These are phyloP conservation scores for Neonectria hederae DNA, from an alignment of 2,329 filamentous ascomycete genomes.

Conservation along the genomic window DNA sequence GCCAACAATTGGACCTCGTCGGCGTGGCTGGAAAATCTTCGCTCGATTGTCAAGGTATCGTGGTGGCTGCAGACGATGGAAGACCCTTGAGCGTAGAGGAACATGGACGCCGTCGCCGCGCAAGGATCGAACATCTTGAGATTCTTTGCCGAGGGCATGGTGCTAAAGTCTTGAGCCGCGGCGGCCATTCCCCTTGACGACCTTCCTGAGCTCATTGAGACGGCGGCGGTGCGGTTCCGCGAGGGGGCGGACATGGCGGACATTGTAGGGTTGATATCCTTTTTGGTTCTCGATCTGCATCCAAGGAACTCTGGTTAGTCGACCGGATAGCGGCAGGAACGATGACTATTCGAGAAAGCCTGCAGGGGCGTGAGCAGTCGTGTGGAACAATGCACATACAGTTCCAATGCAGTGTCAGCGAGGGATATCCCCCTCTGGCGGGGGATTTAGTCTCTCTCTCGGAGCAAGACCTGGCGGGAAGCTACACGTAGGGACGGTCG, in stretches of 20 bases:
- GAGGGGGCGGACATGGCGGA: slow-evolving; percentile 62
- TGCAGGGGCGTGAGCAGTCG: slow-evolving; percentile 39
- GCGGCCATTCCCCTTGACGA: slow-evolving; percentile 57
- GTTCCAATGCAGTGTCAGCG: slow-evolving; percentile 47
- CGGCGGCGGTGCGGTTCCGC: slow-evolving; percentile 66
- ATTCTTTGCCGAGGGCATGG: slow-evolving; percentile 60
- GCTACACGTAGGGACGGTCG: slow-evolving; percentile 47
- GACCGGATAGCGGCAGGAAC: slow-evolving; percentile 37
- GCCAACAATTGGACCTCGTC: slow-evolving; percentile 86
- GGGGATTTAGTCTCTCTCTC: slow-evolving; percentile 37
- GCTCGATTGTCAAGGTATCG: slow-evolving; percentile 89
- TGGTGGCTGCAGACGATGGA: slow-evolving; percentile 89
- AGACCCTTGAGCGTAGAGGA: slow-evolving; percentile 86
- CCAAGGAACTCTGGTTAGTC: slow-evolving; percentile 32
- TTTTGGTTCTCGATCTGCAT: slow-evolving; percentile 38
- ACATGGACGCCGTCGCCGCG: slow-evolving; percentile 88
- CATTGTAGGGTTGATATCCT: slow-evolving; percentile 61
- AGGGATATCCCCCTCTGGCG: slow-evolving; percentile 44
- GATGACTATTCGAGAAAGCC: slow-evolving; percentile 31
- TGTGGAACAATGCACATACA: slow-evolving; percentile 54
- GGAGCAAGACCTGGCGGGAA: slow-evolving; percentile 43
- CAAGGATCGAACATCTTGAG: slow-evolving; percentile 80
- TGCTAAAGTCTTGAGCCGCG: slow-evolving; percentile 60
- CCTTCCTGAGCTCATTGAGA: slow-evolving; percentile 66
- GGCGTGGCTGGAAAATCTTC: slow-evolving; percentile 83